phyloP scores from a whole-genome alignment of 169 alveolate genomes.

The Plasmodium vinckei region DNA sequence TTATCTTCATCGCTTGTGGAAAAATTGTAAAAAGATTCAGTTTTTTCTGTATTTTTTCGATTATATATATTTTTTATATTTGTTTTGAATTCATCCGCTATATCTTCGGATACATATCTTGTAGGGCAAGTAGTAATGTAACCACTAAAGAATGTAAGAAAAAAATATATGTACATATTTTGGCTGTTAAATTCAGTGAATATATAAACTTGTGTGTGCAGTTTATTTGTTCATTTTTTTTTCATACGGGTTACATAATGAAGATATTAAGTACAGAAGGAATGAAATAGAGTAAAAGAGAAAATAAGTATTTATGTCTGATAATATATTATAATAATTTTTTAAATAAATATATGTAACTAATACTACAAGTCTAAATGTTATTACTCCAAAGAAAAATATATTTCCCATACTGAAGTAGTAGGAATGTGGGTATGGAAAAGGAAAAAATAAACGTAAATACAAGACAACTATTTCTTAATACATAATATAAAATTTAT shows the following conservation, averaged over 20 bases:
- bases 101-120: background rate
- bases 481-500: too few relatives aligned
- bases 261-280: conserved; percentile 23
- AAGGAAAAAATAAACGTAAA: background rate
- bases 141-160: conserved; percentile 18
- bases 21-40: background rate
- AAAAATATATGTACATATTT: background rate
- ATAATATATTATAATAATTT: background rate
- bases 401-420: conserved; percentile 1
- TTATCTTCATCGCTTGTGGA: conserved; percentile 1
- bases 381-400: conserved; percentile 3
- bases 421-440: background rate
- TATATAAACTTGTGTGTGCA: background rate
- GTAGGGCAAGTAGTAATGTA: conserved; percentile 44
- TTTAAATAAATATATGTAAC: conserved; percentile 23
- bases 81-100: background rate
- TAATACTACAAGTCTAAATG: conserved; percentile 8
- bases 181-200: background rate
- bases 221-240: background rate
- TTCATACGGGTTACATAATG: conserved; percentile 46
- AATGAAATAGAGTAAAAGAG: conserved; percentile 36
- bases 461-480: background rate
- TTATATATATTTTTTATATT: background rate
- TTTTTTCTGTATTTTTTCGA: background rate
- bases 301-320: background rate